Evolutionary conservation across 164 flowering plant species (phyloP), one percentile per base, ranked within the genome.

Genomic region (Euptelea pleiosperma): DNA sequence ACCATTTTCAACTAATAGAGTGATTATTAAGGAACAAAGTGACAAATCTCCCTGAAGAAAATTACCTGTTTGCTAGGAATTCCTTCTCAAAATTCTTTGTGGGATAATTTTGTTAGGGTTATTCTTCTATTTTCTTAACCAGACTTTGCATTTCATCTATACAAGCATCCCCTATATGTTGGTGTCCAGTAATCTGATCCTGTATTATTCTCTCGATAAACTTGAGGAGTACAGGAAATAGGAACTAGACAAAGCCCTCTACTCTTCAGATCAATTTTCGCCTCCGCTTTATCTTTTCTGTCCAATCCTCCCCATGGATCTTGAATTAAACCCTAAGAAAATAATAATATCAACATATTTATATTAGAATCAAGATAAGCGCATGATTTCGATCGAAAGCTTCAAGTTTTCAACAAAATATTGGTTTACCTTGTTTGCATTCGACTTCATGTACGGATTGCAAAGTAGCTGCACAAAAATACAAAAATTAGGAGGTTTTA

Each of bases 111-210:
- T 37, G 31, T 25, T 52, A 25, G 41, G n/a, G 42, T 37, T 35
- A 26, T n/a, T 44, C 25, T n/a, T 37, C 37, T 40, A 47, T 25
- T 18, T 26, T 40, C 55, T n/a, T 15, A 26, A 22, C 6, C 29
- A 18, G 42, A 9, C 57, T 44, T 26, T 28, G 44, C 43, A 12
- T 51, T 49, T 76, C 68, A 86, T 60, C 88, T 68, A 43, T 85
- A 86, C 71, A 83, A 74, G 58, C 78, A 78, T 29, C 92, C 84
- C 70, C 85, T 72, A 41, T 81, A 83, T 0, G 84, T 48, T 2
- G 89, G 87, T 8, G 86, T 79, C 85, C 81, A 83, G 60, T 83
- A 83, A 54, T 86, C 92, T 6, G 85, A 62, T 57, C 84, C 92
- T 0, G 70, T 61, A 64, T n/a, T 7, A 46, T 77, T 83, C 45